Evolutionary conservation across 805 yeast genomes (phyloP), one percentile per base, ranked within the genome.

Genomic region (Nakazawaea ishiwadae): DNA sequence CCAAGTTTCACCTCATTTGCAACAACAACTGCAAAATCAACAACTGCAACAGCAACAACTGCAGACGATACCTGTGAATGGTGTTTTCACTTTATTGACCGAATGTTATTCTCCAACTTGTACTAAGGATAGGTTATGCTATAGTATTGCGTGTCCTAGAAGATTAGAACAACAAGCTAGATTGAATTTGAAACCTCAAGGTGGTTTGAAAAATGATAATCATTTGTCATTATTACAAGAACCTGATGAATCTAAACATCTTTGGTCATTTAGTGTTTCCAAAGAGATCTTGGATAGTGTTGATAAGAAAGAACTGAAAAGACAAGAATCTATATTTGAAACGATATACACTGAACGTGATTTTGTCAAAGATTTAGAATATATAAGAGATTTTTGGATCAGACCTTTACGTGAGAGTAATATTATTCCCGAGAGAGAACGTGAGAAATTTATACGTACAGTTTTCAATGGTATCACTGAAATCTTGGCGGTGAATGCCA

Each of bases 91-190:
- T 1, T 66, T 91, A 32, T 68, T 93, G 47, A 86, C 97, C 0
- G 96, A 90, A 55, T 93, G 99, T 63, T 93, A 93, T 56, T 89
- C 97, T 0, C 96, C 99, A 26, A 93, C 99, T 0, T 93, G 99
- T 63, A 81, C 96, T 4, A 70, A 95, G 39, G 95, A 87, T 53
- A 70, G 77, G 26, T 66, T 91, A 30, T 93, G 99, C 63, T 93
- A 93, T 62, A 85, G 96, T 32, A 90, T 93, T 51, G 95, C 96
- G 10, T 93, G 99, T 64, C 99, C 99, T 12, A 75, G 96, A 51
- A 75, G 98, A 48, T 68, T 93, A 37, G 98, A 91, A 62, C 98
- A 93, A 61, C 98, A 91, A 57, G 96, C 96, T 4, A 72, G 98
- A 45, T 72, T 87, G 39, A 89, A 90, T 52, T 73, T 87, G 78